Evolutionary conservation across 2,329 filamentous ascomycete species (phyloP).

Genomic region (Cladophialophora yegresii): DNA sequence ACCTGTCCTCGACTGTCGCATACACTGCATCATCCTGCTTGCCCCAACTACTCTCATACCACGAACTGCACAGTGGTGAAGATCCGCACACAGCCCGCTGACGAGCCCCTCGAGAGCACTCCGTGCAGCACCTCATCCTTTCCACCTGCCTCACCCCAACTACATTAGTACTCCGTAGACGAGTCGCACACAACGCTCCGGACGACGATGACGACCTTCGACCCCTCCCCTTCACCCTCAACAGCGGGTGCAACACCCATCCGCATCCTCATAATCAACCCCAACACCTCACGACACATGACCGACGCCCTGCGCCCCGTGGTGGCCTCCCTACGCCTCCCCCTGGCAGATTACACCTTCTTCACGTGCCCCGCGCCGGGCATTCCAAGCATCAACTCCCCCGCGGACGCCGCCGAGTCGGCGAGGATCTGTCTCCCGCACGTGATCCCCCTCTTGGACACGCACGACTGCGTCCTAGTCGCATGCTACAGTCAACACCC

Average conservation of each 20-base stretch:
- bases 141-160: too few relatives aligned
- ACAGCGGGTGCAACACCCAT: too few relatives aligned
- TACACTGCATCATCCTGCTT: too few relatives aligned
- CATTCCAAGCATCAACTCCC: constrained; percentile 77
- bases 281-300: constrained; percentile 50
- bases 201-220: background rate
- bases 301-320: constrained; percentile 48
- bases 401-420: constrained; percentile 66
- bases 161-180: background rate
- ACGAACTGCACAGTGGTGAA: too few relatives aligned
- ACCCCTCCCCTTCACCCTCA: too few relatives aligned
- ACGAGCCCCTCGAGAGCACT: too few relatives aligned
- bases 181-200: background rate
- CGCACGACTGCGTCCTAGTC: constrained; percentile 74
- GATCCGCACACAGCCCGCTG: too few relatives aligned
- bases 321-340: constrained; percentile 42
- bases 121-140: too few relatives aligned
- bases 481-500: constrained; percentile 88
- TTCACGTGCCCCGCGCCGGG: constrained; percentile 63
- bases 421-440: constrained; percentile 62
- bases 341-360: constrained; percentile 54
- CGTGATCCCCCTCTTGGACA: constrained; percentile 47
- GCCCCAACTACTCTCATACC: too few relatives aligned
- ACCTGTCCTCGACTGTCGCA: too few relatives aligned
- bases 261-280: constrained; percentile 48